Evolutionary conservation across 192 early-diverging fungal genomes (phyloP).

Genomic region (Lobosporangium transversale): DNA sequence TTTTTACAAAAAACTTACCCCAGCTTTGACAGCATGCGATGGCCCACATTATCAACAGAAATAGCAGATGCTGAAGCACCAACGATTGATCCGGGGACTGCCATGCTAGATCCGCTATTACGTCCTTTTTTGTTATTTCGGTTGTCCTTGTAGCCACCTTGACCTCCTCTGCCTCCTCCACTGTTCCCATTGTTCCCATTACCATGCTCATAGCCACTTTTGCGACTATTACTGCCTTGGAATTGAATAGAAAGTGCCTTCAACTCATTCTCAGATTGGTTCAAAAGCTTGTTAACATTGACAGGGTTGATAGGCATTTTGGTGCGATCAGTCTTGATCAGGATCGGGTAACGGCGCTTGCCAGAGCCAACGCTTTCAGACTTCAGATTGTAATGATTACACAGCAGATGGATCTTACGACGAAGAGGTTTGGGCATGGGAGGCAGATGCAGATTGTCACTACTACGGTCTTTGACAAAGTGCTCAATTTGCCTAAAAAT

Average conservation of each 20-base stretch:
- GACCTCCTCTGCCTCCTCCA: conserved; percentile 3
- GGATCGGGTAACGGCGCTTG: conserved; percentile 43
- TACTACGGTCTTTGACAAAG: conserved; percentile 35
- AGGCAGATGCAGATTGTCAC: conserved; percentile 49
- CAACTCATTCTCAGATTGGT: conserved; percentile 47
- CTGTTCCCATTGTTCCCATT: background rate
- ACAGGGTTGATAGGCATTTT: conserved; percentile 55
- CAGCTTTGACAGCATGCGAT: conserved; percentile 74
- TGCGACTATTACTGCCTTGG: conserved; percentile 28
- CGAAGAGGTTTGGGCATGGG: conserved; percentile 57
- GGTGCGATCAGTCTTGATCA: conserved; percentile 59
- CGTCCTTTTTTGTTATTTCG: no score
- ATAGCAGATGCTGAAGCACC: conserved; percentile 64
- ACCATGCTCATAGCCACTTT: conserved; percentile 16
- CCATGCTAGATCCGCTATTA: conserved; percentile 5
- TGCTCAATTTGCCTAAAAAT: conserved; percentile 25
- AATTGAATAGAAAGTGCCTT: conserved; percentile 31
- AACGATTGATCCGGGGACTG: conserved; percentile 64
- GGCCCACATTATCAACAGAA: conserved; percentile 68
- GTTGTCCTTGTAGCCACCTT: conserved; percentile 9
- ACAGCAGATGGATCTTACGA: conserved; percentile 57
- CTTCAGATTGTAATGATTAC: conserved; percentile 57
- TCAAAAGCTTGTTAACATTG: conserved; percentile 52
- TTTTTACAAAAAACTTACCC: conserved; percentile 64
- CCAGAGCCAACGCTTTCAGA: conserved; percentile 60